Conservation (phyloP, 2,329 filamentous ascomycete species). For the Nothopassalora personata region DNA sequence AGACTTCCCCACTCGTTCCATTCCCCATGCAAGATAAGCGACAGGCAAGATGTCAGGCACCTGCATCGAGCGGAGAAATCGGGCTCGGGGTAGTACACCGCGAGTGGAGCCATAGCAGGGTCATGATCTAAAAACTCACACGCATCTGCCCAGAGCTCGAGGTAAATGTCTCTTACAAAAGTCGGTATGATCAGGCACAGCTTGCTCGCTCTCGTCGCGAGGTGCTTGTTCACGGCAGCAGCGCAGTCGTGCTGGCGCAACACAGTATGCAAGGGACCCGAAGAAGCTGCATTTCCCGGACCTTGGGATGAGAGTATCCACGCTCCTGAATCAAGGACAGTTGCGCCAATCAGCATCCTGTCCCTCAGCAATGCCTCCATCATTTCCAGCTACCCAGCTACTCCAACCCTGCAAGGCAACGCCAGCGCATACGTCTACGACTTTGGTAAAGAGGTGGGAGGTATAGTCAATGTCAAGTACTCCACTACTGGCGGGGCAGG, state of each 20-base stretch:
- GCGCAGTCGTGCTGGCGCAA: conserved; percentile 50
- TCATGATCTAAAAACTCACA: not conserved
- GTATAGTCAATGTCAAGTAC: conserved; percentile 51
- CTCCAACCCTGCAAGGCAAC: conserved; percentile 39
- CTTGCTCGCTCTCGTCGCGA: not conserved
- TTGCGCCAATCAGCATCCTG: conserved; percentile 44
- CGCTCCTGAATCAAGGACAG: conserved; percentile 48
- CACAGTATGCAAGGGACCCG: conserved; percentile 49
- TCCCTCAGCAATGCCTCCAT: conserved; percentile 31
- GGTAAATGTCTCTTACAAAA: not conserved
- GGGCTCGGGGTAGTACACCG: not conserved
- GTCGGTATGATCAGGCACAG: not conserved
- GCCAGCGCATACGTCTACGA: conserved; percentile 53
- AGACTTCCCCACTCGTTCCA: not conserved
- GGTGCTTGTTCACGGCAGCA: not conserved
- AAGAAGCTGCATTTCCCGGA: conserved; percentile 49
- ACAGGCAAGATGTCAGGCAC: not conserved
- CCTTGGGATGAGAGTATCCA: conserved; percentile 56
- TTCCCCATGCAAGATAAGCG: not conserved
- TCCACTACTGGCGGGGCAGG: conserved; percentile 36
- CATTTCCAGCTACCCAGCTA: conserved; percentile 31
- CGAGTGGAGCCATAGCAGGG: not conserved
- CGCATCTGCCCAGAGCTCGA: not conserved
- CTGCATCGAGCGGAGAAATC: not conserved
- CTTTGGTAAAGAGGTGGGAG: conserved; percentile 56